Evolutionary conservation across 192 early-diverging fungal genomes (phyloP), one percentile per base, ranked within the genome.

Genomic region (Pilobolus umbonatus): DNA sequence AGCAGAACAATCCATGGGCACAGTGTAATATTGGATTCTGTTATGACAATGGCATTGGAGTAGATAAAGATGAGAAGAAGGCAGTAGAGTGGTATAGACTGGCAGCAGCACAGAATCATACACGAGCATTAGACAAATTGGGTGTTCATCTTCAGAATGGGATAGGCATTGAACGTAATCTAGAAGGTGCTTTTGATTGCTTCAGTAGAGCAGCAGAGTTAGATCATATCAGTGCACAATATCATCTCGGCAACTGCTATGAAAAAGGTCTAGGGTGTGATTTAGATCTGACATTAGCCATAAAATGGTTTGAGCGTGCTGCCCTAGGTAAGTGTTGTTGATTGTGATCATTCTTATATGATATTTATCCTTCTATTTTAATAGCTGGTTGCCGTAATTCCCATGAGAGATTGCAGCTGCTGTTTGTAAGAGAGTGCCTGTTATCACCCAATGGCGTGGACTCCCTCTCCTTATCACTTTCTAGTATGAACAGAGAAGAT

Each of bases 21-120:
- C 79, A 78, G 45, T 89, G 90, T 63, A 84, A 84, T 49, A 72
- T 94, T 8, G 91, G 90, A 5, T 85, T 85, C 64, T 75, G 89
- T 35, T 91, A 86, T 60, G 89, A 86, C 50, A 85, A 91, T 77
- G 91, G 89, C 0, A 72, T 86, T 17, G 91, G 88, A 1, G 60
- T 76, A 4, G 66, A 75, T n/a, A 55, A 80, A 30, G 71, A 82
- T 51, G 64, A 79, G 53, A 57, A n/a, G 22, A 60, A 79, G 49
- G 85, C 85, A 2, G 64, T 85, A 10, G 61, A 74, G 44, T 87
- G 76, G 70, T 88, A 83, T 47, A 51, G 59, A 25, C 36, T 66
- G 29, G 84, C 86, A 9, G 84, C 84, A 31, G 47, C 64, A 9
- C 77, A 84, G 46, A 78, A 77, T 30, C 72, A 87, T 49, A 72